Evolutionary conservation across 441 rosid genomes (phyloP), one percentile per base, ranked within the genome.

Genomic region (Pelargonium cotyledonis): DNA sequence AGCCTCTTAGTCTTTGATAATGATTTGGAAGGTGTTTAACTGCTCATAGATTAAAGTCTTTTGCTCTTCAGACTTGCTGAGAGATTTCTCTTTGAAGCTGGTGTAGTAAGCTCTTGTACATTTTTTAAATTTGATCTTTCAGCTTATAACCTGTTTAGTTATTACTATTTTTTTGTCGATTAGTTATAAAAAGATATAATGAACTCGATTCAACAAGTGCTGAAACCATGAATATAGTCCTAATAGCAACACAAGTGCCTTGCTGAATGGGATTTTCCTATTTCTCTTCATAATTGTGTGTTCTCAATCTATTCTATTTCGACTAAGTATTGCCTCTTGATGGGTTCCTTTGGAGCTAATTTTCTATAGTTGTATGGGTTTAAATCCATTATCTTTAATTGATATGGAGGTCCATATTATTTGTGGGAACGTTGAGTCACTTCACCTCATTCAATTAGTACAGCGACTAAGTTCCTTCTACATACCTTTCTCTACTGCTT

Each of bases 11-110:
- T 78, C 18, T 12, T 49, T 51, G 26, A 7, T 12, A 0, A 64
- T 85, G 76, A 86, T 86, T 80, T 73, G 81, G 79, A 78, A 81
- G 94, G 92, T 77, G 96, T 90, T 90, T 35, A 82, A 77, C 86
- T 83, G 85, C 85, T 88, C 91, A 84, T 72, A 87, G 0, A 90
- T 73, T 7, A 63, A 71, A 65, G 65, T 70, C 85, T 83, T 83
- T 77, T 81, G 90, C 92, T 87, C 95, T 87, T 90, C 92, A 85
- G 96, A 80, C 76, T 86, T 78, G 87, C 96, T 84, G 95, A 90
- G 89, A 69, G 8, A 8, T 69, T 72, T 4, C 63, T 80, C 88
- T 21, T 76, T 84, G 92, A 88, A 84, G 94, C 90, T 65, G 86
- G 94, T 88, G 94, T 86, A 88, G 92, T 90, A 85, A 80, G 86